Base-by-base conservation (phyloP, 73 alveolate species). In the Paramecium bursaria region DNA sequence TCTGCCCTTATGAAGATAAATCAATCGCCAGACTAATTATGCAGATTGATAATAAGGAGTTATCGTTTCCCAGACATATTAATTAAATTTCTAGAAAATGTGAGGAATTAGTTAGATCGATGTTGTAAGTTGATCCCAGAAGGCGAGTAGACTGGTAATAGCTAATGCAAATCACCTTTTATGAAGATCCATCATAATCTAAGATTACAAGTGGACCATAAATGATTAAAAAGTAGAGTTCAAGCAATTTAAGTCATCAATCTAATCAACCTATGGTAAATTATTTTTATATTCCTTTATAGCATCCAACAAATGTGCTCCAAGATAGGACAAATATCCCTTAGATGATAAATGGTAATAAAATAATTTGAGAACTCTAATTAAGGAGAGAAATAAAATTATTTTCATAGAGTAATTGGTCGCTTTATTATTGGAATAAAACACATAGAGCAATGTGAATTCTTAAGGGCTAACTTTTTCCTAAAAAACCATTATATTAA, bases 1-100 rank as follows among this genome's bases (percentile, higher is more conserved):
- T 26, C 73, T 60, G 88, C 30, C 91, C 91, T 44, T 86, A 26
- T 53, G 89, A 79, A 79, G 89, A 79, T 17, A 42, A 79, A 42
- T 53, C 85, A 11, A 79, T 79, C 7, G 89, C 89, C 0, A 54
- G 76, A 50, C 26, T 79, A 13, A 79, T 79, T 15, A 79, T 73
- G 75, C 39, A 79, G 46, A 79, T 79, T 51, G 89, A 79, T 54
- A 79, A 79, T 21, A 53, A 53, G 54, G 89, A 79, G 22, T 26
- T 79, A 2, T 49, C 75, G 23, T 53, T 79, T 44, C 89, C 89
- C 7, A 61, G 74, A n/a, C 76, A 79, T 54, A 61, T 79, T 3
- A 79, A 79, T 79, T 27, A 79, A 53, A 21, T 79, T 3, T 79
- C 89, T 14, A 79, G 76, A 54, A 79, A 79, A 31, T 61, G 85